phyloP scores from a whole-genome alignment of 1,284 basidiomycete species.

The Cryptococcus sp. region DNA sequence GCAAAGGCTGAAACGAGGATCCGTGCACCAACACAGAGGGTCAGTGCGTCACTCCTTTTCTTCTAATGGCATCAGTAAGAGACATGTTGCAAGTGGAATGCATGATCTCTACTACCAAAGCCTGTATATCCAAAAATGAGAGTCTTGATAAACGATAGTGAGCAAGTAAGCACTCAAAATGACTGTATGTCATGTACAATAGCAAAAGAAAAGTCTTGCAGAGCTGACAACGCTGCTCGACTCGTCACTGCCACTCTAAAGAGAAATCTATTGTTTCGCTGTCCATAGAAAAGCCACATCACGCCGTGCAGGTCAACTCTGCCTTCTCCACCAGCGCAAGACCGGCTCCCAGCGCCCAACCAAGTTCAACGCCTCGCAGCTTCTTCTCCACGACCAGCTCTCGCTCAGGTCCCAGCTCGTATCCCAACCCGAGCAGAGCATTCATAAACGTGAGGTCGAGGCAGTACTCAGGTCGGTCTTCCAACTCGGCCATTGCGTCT shows the following conservation, averaged over 20 bases:
- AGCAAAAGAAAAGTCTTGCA: no score
- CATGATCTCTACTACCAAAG: no score
- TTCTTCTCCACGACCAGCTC: slow-evolving; percentile 82
- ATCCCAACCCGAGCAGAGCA: slow-evolving; percentile 74
- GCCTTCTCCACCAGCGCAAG: slow-evolving; percentile 62
- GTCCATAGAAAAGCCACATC: slow-evolving; percentile 2
- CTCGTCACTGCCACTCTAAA: no score
- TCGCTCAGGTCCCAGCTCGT: slow-evolving; percentile 72
- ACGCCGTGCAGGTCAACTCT: slow-evolving; percentile 49
- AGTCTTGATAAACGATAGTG: no score
- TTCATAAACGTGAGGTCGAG: slow-evolving; percentile 96
- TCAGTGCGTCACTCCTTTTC: neutral
- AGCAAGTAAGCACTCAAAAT: no score
- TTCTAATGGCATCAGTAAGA: neutral
- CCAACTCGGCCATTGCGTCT: slow-evolving; percentile 70
- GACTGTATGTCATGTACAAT: no score
- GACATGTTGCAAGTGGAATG: neutral
- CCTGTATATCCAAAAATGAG: no score
- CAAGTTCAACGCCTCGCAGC: slow-evolving; percentile 86
- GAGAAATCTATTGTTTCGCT: no score
- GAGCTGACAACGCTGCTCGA: no score
- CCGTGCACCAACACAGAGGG: neutral
- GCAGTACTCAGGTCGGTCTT: slow-evolving; percentile 87
- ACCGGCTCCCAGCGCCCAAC: slow-evolving; percentile 88
- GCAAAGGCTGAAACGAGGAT: slow-evolving; percentile 2